Evolutionary conservation across 352 stramenopile species (phyloP).

Genomic region (Plasmopara muralis): DNA sequence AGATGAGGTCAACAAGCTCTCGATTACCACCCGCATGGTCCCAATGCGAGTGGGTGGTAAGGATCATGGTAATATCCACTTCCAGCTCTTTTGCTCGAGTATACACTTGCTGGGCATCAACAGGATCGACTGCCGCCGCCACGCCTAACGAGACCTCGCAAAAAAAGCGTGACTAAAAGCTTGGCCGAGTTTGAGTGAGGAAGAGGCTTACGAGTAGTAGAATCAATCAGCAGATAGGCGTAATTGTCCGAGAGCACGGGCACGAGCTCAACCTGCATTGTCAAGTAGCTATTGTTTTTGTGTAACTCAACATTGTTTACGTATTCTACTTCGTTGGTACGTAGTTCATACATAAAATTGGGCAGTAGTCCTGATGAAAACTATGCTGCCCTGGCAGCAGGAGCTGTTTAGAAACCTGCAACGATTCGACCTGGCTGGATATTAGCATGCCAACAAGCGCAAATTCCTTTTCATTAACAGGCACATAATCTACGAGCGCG

Average conservation of each 20-base stretch:
- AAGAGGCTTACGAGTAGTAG: slow-evolving; percentile 24
- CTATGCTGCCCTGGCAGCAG: too few species aligned
- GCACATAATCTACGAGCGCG: slow-evolving; percentile 89
- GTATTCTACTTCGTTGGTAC: too few species aligned
- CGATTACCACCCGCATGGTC: slow-evolving; percentile 88
- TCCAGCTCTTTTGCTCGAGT: slow-evolving; percentile 43
- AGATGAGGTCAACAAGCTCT: slow-evolving; percentile 49
- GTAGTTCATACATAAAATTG: too few species aligned
- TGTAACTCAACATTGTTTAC: too few species aligned
- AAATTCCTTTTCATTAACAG: slow-evolving; percentile 11
- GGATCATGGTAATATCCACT: slow-evolving; percentile 75
- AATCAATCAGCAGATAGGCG: slow-evolving; percentile 83
- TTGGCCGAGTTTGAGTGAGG: not conserved
- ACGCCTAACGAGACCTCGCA: slow-evolving; percentile 19
- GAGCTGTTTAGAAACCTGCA: too few species aligned
- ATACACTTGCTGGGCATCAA: slow-evolving; percentile 78
- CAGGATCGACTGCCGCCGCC: slow-evolving; percentile 82
- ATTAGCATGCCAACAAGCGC: not conserved
- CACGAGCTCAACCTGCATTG: slow-evolving; percentile 57
- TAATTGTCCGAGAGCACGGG: slow-evolving; percentile 90
- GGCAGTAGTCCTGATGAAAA: too few species aligned
- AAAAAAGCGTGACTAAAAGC: not conserved
- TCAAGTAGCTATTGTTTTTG: not conserved
- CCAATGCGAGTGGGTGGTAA: slow-evolving; percentile 90
- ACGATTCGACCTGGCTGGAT: too few species aligned